Evolutionary conservation across 805 yeast species (phyloP), one percentile per base, ranked within the genome.

Genomic region (Naumovozyma baii): DNA sequence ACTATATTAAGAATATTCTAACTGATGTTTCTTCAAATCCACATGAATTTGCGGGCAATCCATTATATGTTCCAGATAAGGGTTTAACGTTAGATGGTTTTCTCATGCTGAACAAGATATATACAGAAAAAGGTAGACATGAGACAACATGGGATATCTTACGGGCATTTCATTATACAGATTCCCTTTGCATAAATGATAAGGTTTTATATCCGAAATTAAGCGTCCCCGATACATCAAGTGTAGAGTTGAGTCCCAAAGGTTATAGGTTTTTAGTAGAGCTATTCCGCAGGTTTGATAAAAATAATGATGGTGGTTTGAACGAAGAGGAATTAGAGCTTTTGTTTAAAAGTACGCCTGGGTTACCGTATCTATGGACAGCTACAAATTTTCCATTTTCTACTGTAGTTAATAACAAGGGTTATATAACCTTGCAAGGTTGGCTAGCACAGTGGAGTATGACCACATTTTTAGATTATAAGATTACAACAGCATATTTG

Each of bases 361-460:
- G 96, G 0, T 69, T 87, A 1, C 99, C 99, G 0, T 70, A 69
- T 41, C 66, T 83, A 5, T 92, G 99, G 99, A 69, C 70, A 29
- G 87, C 83, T 12, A 73, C 84, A 0, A 79, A 79, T 47, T 92
- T 92, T 54, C 99, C 99, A 0, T 67, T 72, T 18, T 76, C 94
- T 1, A 84, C 94, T 9, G 95, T 90, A 1, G 75, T 94, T 39
- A 88, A 87, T 55, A 96, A 87, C 47, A 80, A 78, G 46, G 96
- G 95, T 0, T 74, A 78, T 55, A 87, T 92, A 3, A 86, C 97
- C 0, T 62, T 92, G 19, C 98, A 94, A 63, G 98, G 99, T 2
- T 92, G 99, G 99, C 64, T 92, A 30, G 98, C 98, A 0, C 97
- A 90, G 54, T 92, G 99, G 99, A 81, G 90, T 50, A 83, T 92